Evolutionary conservation across 2,329 filamentous ascomycete genomes (phyloP), one percentile per base, ranked within the genome.

Genomic region (Ophiostoma ulmi): DNA sequence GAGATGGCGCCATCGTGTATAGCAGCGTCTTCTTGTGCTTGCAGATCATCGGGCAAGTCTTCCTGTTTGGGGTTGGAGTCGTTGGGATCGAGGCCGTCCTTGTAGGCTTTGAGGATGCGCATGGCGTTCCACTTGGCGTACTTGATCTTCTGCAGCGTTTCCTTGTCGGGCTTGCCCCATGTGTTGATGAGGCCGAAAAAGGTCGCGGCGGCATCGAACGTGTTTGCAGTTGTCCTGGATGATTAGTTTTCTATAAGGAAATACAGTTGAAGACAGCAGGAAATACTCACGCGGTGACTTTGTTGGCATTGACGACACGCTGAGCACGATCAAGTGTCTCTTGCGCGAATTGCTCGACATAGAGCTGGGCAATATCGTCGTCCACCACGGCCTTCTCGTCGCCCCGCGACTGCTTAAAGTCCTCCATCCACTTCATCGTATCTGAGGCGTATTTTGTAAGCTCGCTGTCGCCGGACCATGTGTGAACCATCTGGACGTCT

Each of bases 111-210:
- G 20, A 91, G 85, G 77, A 99, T 99, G 71, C 95, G 88, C 48
- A 94, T 83, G 1, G 94, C 94, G 79, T 98, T 96, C 86, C 92
- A 99, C 80, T 98, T 99, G 61, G 94, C 93, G 78, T 92, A 99
- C 79, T 96, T 97, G 80, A 94, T 93, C 83, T 97, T 98, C 70
- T 93, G 87, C 55, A 88, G 84, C 26, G 90, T 88, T 77, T 98
- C 93, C 0, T 86, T 81, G 44, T 97, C 92, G 13, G 90, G 82
- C 0, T 87, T 80, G 6, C 88, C 90, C 93, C 94, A 99, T 76
- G 97, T 91, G 74, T 90, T 90, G 70, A 92, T 86, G 5, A 98
- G 84, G 75, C 97, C 93, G 76, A 98, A 89, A 79, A 99, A 98
- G 0, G 93, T 97, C 0, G 92, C 90, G 0, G 95, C 92, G 1